Conservation (phyloP, 208 protist species). For the Polymyxa betae region DNA sequence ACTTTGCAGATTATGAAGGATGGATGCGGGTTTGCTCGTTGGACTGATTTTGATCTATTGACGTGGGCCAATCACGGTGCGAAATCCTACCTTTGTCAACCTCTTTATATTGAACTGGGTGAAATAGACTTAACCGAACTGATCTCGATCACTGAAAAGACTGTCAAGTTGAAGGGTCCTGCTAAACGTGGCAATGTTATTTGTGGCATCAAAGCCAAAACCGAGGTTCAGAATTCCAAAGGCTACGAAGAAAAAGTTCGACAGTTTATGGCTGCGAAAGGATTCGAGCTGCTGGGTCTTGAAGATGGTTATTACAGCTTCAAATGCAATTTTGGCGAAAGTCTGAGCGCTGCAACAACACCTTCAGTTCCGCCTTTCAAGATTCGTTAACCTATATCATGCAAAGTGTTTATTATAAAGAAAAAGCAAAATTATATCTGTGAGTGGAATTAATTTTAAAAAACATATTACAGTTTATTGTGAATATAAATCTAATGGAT, state of each 20-base stretch:
- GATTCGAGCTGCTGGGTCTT: neutral
- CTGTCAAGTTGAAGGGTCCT: neutral
- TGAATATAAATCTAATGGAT: too few species aligned
- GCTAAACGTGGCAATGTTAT: neutral
- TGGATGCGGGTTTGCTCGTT: neutral
- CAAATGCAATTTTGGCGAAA: neutral
- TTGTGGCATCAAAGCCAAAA: constrained; percentile 28
- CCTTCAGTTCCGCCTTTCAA: too few species aligned
- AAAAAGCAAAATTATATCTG: too few species aligned
- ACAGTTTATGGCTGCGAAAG: constrained; percentile 41
- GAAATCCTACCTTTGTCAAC: neutral
- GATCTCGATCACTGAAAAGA: constrained; percentile 8
- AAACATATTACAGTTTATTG: too few species aligned
- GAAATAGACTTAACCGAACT: constrained; percentile 33
- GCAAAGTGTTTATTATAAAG: too few species aligned
- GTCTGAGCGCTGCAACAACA: neutral
- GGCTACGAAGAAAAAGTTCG: constrained; percentile 11
- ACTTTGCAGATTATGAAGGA: constrained; percentile 14
- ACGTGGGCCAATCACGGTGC: neutral
- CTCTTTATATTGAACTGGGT: neutral
- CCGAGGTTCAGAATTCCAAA: neutral
- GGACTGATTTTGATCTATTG: neutral
- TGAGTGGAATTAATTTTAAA: too few species aligned
- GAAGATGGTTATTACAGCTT: constrained; percentile 37
- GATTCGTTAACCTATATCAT: too few species aligned